These are phyloP conservation scores for Macrophomina phaseolina DNA, from an alignment of 2,329 filamentous ascomycete genomes.

Conservation along the genomic window DNA sequence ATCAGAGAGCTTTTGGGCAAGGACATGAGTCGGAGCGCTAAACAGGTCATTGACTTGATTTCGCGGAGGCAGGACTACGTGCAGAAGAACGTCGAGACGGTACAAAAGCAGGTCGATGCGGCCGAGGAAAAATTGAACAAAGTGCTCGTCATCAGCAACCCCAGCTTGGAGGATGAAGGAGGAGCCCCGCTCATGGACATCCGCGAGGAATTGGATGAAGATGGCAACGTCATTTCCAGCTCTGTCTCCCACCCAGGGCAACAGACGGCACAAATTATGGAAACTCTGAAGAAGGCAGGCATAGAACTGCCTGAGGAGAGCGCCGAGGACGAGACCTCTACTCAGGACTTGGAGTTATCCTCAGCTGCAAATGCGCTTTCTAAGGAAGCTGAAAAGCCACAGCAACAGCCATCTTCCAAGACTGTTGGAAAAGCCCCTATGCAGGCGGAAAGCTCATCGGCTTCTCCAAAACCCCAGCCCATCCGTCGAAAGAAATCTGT, in stretches of 20 bases:
- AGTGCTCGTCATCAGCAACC: slow-evolving; percentile 64
- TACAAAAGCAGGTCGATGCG: slow-evolving; percentile 73
- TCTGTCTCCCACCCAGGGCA: slow-evolving; percentile 64
- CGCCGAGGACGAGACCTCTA: background rate
- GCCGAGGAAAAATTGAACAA: slow-evolving; percentile 74
- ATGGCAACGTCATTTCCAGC: slow-evolving; percentile 77
- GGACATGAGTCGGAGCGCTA: slow-evolving; percentile 56
- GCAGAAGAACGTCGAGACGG: slow-evolving; percentile 74
- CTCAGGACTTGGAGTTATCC: background rate
- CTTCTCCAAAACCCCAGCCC: background rate
- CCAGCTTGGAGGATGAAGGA: slow-evolving; percentile 68
- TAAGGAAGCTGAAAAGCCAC: background rate
- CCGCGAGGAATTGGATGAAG: slow-evolving; percentile 86
- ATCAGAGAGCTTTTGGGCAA: slow-evolving; percentile 59
- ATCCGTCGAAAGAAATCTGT: background rate
- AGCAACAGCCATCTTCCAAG: background rate
- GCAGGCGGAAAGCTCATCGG: background rate
- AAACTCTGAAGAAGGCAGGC: slow-evolving; percentile 79
- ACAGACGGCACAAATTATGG: slow-evolving; percentile 69
- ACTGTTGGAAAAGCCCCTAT: background rate
- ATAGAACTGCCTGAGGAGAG: slow-evolving; percentile 42
- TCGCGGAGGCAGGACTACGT: slow-evolving; percentile 87
- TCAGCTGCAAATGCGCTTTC: background rate
- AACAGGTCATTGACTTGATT: slow-evolving; percentile 71
- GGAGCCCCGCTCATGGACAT: slow-evolving; percentile 87